These are phyloP conservation scores for Sporothrix dimorphospora DNA, from an alignment of 2,329 filamentous ascomycete species.

Conservation along the genomic window DNA sequence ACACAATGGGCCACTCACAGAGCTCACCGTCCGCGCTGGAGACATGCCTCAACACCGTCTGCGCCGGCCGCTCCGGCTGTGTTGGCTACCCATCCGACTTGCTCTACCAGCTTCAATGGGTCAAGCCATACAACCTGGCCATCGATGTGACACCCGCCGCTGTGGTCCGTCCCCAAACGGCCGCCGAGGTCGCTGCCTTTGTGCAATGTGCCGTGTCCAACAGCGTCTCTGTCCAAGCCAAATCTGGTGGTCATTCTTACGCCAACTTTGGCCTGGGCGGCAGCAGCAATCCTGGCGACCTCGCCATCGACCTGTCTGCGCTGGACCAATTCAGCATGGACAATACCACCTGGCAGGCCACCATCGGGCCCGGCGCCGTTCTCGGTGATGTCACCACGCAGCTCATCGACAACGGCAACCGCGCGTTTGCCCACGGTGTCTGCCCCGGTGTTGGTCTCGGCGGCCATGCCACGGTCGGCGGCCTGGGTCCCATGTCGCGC, in stretches of 20 bases:
- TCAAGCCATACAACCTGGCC: slow-evolving; percentile 55
- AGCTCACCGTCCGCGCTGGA: slow-evolving; percentile 23
- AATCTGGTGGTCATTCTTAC: slow-evolving; percentile 67
- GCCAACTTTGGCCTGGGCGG: slow-evolving; percentile 53
- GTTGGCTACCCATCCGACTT: slow-evolving; percentile 50
- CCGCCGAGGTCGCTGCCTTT: slow-evolving; percentile 58
- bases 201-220: slow-evolving; percentile 59
- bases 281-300: slow-evolving; percentile 50
- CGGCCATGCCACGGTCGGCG: slow-evolving; percentile 59
- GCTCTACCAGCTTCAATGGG: slow-evolving; percentile 54
- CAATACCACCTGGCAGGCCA: slow-evolving; percentile 55
- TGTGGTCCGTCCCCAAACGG: slow-evolving; percentile 57
- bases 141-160: slow-evolving; percentile 55
- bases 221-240: slow-evolving; percentile 61
- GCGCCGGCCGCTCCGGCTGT: slow-evolving; percentile 49
- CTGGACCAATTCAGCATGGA: slow-evolving; percentile 59
- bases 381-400: slow-evolving; percentile 56
- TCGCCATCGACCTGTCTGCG: slow-evolving; percentile 59
- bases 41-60: slow-evolving; percentile 52
- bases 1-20: slow-evolving; percentile 23
- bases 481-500: slow-evolving; percentile 60
- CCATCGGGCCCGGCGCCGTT: slow-evolving; percentile 57
- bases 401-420: slow-evolving; percentile 54
- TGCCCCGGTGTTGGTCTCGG: slow-evolving; percentile 63
- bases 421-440: slow-evolving; percentile 63